Percentiles rank a stretch among this genome's conserved stretches.
Conservation (phyloP, 371 early-diverging fungal genomes). For the Choanephora cucurbitarum region DNA sequence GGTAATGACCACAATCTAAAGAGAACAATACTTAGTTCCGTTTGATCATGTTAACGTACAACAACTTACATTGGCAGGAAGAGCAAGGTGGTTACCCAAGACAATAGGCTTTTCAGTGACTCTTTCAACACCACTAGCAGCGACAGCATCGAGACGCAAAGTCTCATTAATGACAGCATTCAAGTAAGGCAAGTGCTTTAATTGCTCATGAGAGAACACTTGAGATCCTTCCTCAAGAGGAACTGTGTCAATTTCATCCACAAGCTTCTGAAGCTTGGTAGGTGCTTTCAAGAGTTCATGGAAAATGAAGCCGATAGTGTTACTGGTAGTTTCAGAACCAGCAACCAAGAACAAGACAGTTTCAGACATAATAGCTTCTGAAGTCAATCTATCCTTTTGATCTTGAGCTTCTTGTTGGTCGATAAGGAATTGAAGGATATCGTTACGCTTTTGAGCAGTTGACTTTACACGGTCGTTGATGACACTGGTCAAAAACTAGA, state of each 20-base stretch:
- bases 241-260: slow-evolving; percentile 33
- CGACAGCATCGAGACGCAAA: slow-evolving; percentile 33
- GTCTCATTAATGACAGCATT: slow-evolving; percentile 44
- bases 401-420: slow-evolving; percentile 26
- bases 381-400: slow-evolving; percentile 29
- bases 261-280: slow-evolving; percentile 22
- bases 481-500: slow-evolving; percentile 34
- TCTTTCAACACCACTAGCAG: slow-evolving; percentile 24
- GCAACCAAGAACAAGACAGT: slow-evolving; percentile 41
- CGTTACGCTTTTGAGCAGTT: slow-evolving; percentile 26
- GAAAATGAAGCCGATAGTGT: slow-evolving; percentile 37
- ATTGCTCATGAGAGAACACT: slow-evolving; percentile 31
- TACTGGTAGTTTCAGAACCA: slow-evolving; percentile 45
- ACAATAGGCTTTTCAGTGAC: slow-evolving; percentile 18
- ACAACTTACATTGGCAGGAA: slow-evolving; percentile 35
- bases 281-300: slow-evolving; percentile 35
- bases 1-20: slow-evolving; percentile 17
- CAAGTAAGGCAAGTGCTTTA: slow-evolving; percentile 37
- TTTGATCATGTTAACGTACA: too few relatives aligned
- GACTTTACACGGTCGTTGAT: slow-evolving; percentile 31
- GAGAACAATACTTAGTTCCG: too few relatives aligned
- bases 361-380: slow-evolving; percentile 36
- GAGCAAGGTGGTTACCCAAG: not conserved
- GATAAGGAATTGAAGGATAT: slow-evolving; percentile 44
- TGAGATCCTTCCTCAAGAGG: slow-evolving; percentile 10